Percentiles rank a stretch among this genome's conserved stretches.
Conservation (phyloP, 306 rosid genomes). For the Ceratonia siliqua region DNA sequence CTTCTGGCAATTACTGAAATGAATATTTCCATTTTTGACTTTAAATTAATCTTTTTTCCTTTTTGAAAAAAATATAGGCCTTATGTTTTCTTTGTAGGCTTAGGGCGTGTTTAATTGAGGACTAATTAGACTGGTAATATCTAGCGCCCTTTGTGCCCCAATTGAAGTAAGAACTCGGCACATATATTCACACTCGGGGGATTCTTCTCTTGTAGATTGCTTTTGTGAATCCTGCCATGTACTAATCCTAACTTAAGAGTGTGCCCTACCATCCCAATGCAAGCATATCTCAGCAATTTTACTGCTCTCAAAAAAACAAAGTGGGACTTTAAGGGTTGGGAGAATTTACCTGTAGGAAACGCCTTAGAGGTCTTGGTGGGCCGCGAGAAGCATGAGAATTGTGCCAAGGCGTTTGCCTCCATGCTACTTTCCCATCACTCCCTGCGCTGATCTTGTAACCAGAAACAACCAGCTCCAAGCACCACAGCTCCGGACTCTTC, state of each 20-base stretch:
- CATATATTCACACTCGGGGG: too few relatives aligned
- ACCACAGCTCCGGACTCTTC: slow-evolving; percentile 85
- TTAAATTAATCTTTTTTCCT: too few relatives aligned
- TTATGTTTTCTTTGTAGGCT: too few relatives aligned
- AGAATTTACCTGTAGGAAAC: slow-evolving; percentile 74
- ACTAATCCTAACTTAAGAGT: neutral
- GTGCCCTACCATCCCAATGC: neutral
- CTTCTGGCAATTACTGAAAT: slow-evolving; percentile 1
- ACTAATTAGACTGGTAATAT: too few relatives aligned
- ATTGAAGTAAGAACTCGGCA: too few relatives aligned
- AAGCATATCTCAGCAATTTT: neutral
- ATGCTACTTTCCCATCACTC: slow-evolving; percentile 84
- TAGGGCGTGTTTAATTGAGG: too few relatives aligned
- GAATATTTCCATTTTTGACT: slow-evolving; percentile 2
- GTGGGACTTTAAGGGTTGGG: neutral
- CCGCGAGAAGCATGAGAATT: slow-evolving; percentile 98
- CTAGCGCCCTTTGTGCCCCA: too few relatives aligned
- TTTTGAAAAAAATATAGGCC: too few relatives aligned
- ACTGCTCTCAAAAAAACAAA: neutral
- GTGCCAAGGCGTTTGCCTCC: slow-evolving; percentile 99
- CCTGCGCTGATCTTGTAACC: slow-evolving; percentile 94
- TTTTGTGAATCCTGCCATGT: too few relatives aligned
- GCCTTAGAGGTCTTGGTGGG: slow-evolving; percentile 89
- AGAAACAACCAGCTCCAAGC: slow-evolving; percentile 78
- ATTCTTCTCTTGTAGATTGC: too few relatives aligned